Conservation (phyloP, 805 yeast species). For the Metschnikowia vanudenii region DNA sequence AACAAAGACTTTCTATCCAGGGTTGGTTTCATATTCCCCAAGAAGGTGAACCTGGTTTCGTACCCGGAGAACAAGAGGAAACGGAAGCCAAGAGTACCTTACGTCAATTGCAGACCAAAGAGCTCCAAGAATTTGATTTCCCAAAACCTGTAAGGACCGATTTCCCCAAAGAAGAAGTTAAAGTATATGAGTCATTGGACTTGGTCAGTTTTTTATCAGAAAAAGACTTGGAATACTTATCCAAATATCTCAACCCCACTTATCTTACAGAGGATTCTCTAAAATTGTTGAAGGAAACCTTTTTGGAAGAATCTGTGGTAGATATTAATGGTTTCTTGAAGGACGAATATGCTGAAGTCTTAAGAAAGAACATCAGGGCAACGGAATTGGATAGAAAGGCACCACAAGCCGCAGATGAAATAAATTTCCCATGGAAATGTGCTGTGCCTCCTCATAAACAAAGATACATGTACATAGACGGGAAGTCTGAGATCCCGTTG, state of each 20-base stretch:
- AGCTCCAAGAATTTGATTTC: constrained; percentile 74
- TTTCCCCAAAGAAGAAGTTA: constrained; percentile 39
- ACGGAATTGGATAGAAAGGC: constrained; percentile 60
- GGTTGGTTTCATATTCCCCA: constrained; percentile 99
- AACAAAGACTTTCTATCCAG: constrained; percentile 86
- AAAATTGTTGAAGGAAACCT: constrained; percentile 45
- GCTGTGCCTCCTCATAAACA: constrained; percentile 95
- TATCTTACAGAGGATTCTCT: constrained; percentile 38
- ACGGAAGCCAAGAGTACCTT: constrained; percentile 74
- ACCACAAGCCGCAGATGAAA: constrained; percentile 57
- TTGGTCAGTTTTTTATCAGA: constrained; percentile 14
- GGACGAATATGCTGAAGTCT: constrained; percentile 45
- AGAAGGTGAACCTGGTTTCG: constrained; percentile 81
- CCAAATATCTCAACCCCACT: constrained; percentile 54
- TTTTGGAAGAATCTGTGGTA: constrained; percentile 66
- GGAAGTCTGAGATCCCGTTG: constrained; percentile 42
- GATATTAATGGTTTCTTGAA: constrained; percentile 66
- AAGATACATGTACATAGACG: constrained; percentile 80
- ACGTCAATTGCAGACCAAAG: constrained; percentile 74
- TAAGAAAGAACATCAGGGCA: constrained; percentile 50
- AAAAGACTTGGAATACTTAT: constrained; percentile 50
- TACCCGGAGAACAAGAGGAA: constrained; percentile 77
- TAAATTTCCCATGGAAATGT: constrained; percentile 77
- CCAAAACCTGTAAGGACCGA: constrained; percentile 62
- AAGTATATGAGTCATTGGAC: constrained; percentile 24